Evolutionary conservation across 805 yeast genomes (phyloP).

Genomic region (Wickerhamiella alocasiicola): DNA sequence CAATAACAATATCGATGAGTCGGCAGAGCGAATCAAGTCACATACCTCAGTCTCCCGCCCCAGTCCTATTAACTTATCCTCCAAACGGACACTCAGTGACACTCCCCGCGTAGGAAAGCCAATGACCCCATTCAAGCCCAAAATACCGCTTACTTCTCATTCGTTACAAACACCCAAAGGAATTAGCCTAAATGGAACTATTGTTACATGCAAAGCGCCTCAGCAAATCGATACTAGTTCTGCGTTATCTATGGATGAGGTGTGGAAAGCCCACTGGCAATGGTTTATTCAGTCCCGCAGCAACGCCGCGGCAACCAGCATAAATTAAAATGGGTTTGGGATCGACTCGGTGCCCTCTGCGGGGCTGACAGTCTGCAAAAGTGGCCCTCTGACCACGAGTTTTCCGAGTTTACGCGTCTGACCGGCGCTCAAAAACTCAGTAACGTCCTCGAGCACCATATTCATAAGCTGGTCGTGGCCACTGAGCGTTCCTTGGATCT

Average conservation of each 20-base stretch:
- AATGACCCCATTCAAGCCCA: too few relatives aligned
- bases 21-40: too few relatives aligned
- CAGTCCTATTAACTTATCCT: too few relatives aligned
- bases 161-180: too few relatives aligned
- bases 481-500: slow-evolving; percentile 64
- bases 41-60: too few relatives aligned
- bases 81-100: too few relatives aligned
- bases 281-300: slow-evolving; percentile 8
- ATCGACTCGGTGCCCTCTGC: slow-evolving; percentile 38
- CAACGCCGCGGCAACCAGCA: background rate
- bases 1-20: too few relatives aligned
- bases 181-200: too few relatives aligned
- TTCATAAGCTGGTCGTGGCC: slow-evolving; percentile 97
- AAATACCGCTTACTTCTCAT: too few relatives aligned
- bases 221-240: slow-evolving; percentile 1
- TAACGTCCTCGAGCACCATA: slow-evolving; percentile 47
- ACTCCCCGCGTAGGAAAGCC: too few relatives aligned
- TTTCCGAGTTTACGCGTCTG: slow-evolving; percentile 59
- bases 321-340: slow-evolving; percentile 47
- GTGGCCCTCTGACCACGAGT: slow-evolving; percentile 79
- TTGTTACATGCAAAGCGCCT: too few relatives aligned
- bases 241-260: background rate
- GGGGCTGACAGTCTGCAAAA: slow-evolving; percentile 57
- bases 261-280: slow-evolving; percentile 12
- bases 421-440: slow-evolving; percentile 33